Evolutionary conservation across 2,329 filamentous ascomycete genomes (phyloP).

Genomic region (Orbilia blumenaviensis): DNA sequence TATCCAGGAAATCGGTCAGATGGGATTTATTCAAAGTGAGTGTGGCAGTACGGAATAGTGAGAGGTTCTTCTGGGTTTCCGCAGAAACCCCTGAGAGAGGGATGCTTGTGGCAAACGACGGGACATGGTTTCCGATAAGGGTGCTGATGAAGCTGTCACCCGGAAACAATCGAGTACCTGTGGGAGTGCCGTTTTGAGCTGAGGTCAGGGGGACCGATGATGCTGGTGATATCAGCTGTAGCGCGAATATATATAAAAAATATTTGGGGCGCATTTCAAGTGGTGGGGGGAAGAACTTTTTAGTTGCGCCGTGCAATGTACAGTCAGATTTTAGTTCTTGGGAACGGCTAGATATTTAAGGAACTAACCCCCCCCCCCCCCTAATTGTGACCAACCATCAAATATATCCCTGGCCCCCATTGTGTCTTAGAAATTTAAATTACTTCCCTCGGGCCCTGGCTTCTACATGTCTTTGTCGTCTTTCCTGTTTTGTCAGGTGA

Average conservation of each 20-base stretch:
- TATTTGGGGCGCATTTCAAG: neutral
- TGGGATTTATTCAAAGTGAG: neutral
- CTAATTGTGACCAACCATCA: no score
- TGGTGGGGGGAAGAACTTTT: neutral
- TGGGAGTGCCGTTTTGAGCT: neutral
- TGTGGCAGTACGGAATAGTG: slow-evolving; percentile 17
- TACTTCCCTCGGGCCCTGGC: no score
- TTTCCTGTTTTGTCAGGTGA: neutral
- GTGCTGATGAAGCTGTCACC: slow-evolving; percentile 17
- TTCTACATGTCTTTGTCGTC: no score
- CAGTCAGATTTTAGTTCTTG: neutral
- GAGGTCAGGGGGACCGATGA: neutral
- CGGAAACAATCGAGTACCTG: neutral
- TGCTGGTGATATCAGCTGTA: neutral
- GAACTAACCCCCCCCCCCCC: no score
- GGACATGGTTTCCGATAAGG: neutral
- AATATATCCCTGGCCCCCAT: neutral
- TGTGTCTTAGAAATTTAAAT: neutral
- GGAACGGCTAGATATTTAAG: neutral
- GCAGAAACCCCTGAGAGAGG: neutral
- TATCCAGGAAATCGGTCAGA: slow-evolving; percentile 16
- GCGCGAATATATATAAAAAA: neutral
- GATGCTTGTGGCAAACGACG: slow-evolving; percentile 17
- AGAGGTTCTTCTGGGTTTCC: slow-evolving; percentile 1
- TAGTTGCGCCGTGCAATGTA: no score